A percentile compares a stretch with the other conserved stretches of the same genome.
Evolutionary conservation across 805 yeast genomes (phyloP).

Genomic region (Saturnispora gosingensis): DNA sequence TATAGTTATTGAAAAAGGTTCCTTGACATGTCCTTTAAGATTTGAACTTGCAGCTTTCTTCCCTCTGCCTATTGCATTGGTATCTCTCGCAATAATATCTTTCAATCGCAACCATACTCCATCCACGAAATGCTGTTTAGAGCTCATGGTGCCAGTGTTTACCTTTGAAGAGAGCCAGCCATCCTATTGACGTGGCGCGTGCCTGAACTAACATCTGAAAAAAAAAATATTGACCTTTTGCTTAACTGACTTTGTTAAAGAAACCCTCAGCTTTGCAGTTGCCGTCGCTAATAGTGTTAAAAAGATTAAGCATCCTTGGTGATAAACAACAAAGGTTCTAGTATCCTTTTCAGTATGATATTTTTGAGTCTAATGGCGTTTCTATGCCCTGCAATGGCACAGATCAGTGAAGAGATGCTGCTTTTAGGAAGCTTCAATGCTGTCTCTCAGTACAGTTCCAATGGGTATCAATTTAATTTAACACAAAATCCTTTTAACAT

Average conservation of each 20-base stretch:
- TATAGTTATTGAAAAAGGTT: conserved; percentile 42
- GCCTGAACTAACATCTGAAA: neutral
- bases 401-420: conserved; percentile 16
- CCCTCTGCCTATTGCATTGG: neutral
- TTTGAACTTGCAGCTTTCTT: neutral
- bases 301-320: neutral
- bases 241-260: neutral
- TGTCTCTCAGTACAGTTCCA: conserved; percentile 16
- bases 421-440: conserved; percentile 24
- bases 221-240: neutral
- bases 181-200: conserved; percentile 5
- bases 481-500: conserved; percentile 9
- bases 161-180: conserved; percentile 2
- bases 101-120: neutral
- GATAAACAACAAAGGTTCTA: neutral
- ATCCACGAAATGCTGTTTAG: conserved; percentile 1
- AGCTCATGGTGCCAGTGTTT: neutral
- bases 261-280: neutral
- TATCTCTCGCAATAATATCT: neutral
- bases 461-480: conserved; percentile 17
- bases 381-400: conserved; percentile 13
- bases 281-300: neutral
- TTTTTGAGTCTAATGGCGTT: neutral
- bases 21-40: neutral
- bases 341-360: neutral